Base-by-base conservation (phyloP, 805 yeast genomes). In the Scheffersomyces amazonensis region DNA sequence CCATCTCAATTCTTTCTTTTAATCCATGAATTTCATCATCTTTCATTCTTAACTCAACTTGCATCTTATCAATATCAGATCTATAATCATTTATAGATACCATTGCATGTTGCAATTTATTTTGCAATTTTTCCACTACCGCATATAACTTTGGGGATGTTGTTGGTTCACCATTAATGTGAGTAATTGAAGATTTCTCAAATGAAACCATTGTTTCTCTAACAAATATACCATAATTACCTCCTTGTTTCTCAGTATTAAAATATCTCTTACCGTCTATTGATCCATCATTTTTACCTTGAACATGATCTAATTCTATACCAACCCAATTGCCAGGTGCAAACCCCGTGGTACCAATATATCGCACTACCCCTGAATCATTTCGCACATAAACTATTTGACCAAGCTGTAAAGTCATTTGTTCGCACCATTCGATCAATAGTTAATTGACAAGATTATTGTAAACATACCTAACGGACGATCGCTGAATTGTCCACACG, bases 271-370 rank as follows among this genome's bases (percentile, higher is more conserved):
- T 50, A 1, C 73, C 78, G 15, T 64, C 54, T 0, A 77, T 68
- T 0, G 71, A 52, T 1, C 82, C 82, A 41, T 76, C 61, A 37
- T 77, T 77, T 45, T 69, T 72, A 1, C 81, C 81, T 1, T 25
- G 41, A 0, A 69, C 58, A 1, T 40, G 39, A 10, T 62, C 65
- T 16, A 77, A 50, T 34, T 73, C 76, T 2, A 76, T 49, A 1
- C 81, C 82, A 3, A 71, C 54, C 81, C 82, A 76, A 1, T 40
- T 36, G 0, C 87, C 88, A 0, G 71, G 60, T 2, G 85, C 79
- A 62, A 83, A 83, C 33, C 73, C 45, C 0, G 87, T 78, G 11
- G 47, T 37, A 0, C 88, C 88, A 2, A 72, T 41, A 50, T 56
- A 82, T 35, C 72, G 58, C 1, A 81, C 71, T 0, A 54, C 47